Conservation (phyloP, 306 rosid genomes). For the apple (Malus domestica) region ASM211411v1 NC_041799.1:17539001-17539500, state of each 20-base stretch:
- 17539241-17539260: too few relatives aligned
- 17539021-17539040: constrained; percentile 43
- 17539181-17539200: neutral
- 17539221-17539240: neutral
- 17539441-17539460: neutral
- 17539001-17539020: constrained; percentile 33
- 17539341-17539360: neutral
- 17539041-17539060: constrained; percentile 55
- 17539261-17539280: neutral
- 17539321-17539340: neutral
- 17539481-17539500: neutral
- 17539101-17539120: constrained; percentile 83
- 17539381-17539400: neutral
- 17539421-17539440: neutral
- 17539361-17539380: neutral
- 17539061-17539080: constrained; percentile 63
- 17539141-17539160: neutral
- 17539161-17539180: neutral
- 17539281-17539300: neutral
- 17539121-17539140: constrained; percentile 65
- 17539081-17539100: constrained; percentile 91
- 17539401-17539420: neutral
- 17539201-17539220: neutral
- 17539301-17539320: neutral
- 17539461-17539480: neutral